Evolutionary conservation across 2,329 filamentous ascomycete genomes (phyloP), one percentile per base, ranked within the genome.

Genomic region (Sphaerulina musiva): DNA sequence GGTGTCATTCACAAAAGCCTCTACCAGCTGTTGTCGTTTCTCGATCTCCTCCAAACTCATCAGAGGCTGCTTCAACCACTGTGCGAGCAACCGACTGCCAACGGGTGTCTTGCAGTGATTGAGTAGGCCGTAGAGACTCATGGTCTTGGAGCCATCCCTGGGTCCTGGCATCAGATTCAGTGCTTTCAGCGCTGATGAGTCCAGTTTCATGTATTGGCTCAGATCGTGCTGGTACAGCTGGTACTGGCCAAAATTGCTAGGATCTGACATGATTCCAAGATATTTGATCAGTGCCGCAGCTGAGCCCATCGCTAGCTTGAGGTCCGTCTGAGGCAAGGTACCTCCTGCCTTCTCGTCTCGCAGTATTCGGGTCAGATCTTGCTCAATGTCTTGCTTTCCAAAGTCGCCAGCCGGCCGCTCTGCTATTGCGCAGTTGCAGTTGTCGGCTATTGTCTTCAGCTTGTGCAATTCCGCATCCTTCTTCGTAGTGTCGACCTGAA

Each of bases 81-180:
- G 95, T 1, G 92, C 86, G 31, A 98, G 76, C 54, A 98, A 72
- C 46, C 95, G 81, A 65, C 91, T 95, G 11, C 93, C 93, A 1
- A 95, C 84, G 0, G 93, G 89, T 1, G 93, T 98, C 71, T 95
- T 97, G 83, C 93, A 98, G 71, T 97, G 91, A 65, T 98, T 97
- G 41, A 98, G 77, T 14, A 98, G 76, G 0, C 93, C 93, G 64
- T 88, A 98, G 49, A 98, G 71, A 68, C 91, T 97, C 93, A 98
- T 98, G 0, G 83, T 95, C 75, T 96, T 97, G n/a, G 89, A 82
- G 1, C 93, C 93, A 67, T 98, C 93, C 60, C 90, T 84, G 0
- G 89, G 89, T 4, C 93, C 92, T 4, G 93, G 95, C 91, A 98
- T 97, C 38, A 98, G 80, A 65, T 98, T 98, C 51, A 98, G 79